Base-by-base conservation (phyloP, 352 stramenopile species). In the Phytophthora rubi region DNA sequence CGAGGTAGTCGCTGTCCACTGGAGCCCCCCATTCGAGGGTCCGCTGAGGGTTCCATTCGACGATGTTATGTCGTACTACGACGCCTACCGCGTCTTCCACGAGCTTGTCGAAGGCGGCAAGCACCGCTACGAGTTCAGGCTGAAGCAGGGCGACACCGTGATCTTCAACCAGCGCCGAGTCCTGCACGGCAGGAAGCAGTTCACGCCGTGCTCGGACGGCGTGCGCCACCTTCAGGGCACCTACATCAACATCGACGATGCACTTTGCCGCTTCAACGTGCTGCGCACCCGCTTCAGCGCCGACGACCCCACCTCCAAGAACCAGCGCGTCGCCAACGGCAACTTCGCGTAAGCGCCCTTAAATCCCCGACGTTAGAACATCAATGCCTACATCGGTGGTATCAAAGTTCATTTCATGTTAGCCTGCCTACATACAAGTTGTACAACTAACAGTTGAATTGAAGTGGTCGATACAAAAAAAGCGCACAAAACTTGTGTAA, bases 1-100 rank as follows among this genome's bases (percentile, higher is more conserved):
- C 21, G 87, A 95, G 70, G 88, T 95, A n/a, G 76, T 97, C 44
- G 91, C 86, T 23, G 90, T 98, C 21, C 88, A 97, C 75, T 99
- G 96, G 96, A 97, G 86, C 39, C 95, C 96, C 62, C 92, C 95
- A 0, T 98, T 99, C 71, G 95, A 99, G 75, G 96, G 94, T 2
- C 92, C 94, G n/a, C 65, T 97, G 28, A 77, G 87, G 59, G 85
- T 96, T n/a, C 70, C 82, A 37, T 88, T 90, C 73, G 75, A 90
- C 42, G 81, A 93, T 42, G 78, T 93, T 2, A 78, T 76, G 55
- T 76, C 76, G 33, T 96, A 96, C 72, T 96, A 96, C 53, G 85
- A 88, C 8, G 89, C 89, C 15, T 96, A 96, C 71, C 85, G 87
- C 44, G 53, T 85, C 30, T 93, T 96, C 61, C 76, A 95, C 57